Evolutionary conservation across 2,329 filamentous ascomycete genomes (phyloP), one percentile per base, ranked within the genome.

Genomic region (Aotearoamyces nothofagi): DNA sequence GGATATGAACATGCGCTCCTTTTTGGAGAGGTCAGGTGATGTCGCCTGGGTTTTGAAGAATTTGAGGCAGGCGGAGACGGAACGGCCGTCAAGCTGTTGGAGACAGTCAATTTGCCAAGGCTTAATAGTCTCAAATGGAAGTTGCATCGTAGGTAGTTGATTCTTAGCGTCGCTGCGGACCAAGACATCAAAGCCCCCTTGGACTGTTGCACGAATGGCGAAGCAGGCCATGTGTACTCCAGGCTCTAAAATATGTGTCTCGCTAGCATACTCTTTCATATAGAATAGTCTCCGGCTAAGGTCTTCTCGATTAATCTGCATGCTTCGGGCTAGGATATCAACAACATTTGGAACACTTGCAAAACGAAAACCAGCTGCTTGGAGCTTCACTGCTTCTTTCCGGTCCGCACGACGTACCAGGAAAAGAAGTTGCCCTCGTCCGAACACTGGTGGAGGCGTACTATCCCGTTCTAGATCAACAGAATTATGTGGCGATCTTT

Each of bases 341-440:
- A 69, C 63, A 15, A 92, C 75, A 35, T 83, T 72, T 32, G 65
- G 63, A 9, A 74, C 54, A 17, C 69, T 63, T 3, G 78, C 78
- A 42, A 92, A 92, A n/a, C 78, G 69, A 49, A 75, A 92, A 1
- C 84, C 83, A 8, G 67, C 58, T 1, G 79, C 70, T 37, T 76
- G 66, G 9, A 92, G 61, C 15, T 65, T 63, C 29, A 69, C 62
- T 0, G 67, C 61, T 19, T 84, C 78, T 1, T 63, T 56, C 17
- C 53, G 58, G 17, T 62, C 58, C 2, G 78, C 60, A 24, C 64
- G 64, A 8, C 74, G 77, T 5, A 84, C 76, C 7, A 92, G 63
- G 42, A 92, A 84, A 49, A 93, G 69, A 25, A 92, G 62, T 30
- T 86, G 81, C 1, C 84, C 83, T 34, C 72, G 73, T 4, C 78